Percentiles rank a stretch among this genome's conserved stretches.
Conservation (phyloP, 169 alveolate species). For the Babesia sp. region DNA sequence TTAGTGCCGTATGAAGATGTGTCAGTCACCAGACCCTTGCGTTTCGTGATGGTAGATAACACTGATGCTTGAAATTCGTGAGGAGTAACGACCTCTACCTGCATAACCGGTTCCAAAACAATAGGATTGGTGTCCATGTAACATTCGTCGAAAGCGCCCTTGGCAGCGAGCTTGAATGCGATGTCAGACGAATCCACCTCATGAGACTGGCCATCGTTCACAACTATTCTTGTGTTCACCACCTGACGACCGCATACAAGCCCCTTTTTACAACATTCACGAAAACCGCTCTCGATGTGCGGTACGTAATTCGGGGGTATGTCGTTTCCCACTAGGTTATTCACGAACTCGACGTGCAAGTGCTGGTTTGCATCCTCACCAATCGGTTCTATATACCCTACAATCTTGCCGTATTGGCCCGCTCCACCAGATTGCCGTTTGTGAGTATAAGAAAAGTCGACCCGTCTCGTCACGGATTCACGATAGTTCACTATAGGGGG, state of each 20-base stretch:
- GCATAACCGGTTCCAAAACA: conserved; percentile 91
- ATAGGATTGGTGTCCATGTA: conserved; percentile 83
- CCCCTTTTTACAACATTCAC: conserved; percentile 88
- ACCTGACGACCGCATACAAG: conserved; percentile 91
- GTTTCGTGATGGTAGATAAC: conserved; percentile 84
- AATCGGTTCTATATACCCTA: conserved; percentile 89
- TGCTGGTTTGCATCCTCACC: conserved; percentile 73
- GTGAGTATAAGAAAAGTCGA: conserved; percentile 89
- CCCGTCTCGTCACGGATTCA: conserved; percentile 84
- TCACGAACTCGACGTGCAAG: conserved; percentile 71
- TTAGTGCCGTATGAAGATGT: conserved; percentile 81
- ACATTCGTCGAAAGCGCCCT: conserved; percentile 80
- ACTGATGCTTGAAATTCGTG: conserved; percentile 81
- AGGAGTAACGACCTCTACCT: conserved; percentile 89
- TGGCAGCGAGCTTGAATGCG: conserved; percentile 92
- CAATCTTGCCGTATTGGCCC: conserved; percentile 93
- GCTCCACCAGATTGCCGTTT: conserved; percentile 97
- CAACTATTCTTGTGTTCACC: conserved; percentile 86
- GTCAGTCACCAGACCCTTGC: conserved; percentile 89
- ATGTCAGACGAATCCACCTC: conserved; percentile 91
- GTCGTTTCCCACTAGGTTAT: conserved; percentile 84
- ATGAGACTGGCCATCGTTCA: conserved; percentile 90
- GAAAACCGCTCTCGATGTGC: conserved; percentile 93
- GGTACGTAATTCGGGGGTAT: conserved; percentile 91
- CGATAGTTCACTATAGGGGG: conserved; percentile 93